These are phyloP conservation scores for Lepiota brunneoincarnata DNA, from an alignment of 768 basidiomycete genomes.

Conservation along the genomic window DNA sequence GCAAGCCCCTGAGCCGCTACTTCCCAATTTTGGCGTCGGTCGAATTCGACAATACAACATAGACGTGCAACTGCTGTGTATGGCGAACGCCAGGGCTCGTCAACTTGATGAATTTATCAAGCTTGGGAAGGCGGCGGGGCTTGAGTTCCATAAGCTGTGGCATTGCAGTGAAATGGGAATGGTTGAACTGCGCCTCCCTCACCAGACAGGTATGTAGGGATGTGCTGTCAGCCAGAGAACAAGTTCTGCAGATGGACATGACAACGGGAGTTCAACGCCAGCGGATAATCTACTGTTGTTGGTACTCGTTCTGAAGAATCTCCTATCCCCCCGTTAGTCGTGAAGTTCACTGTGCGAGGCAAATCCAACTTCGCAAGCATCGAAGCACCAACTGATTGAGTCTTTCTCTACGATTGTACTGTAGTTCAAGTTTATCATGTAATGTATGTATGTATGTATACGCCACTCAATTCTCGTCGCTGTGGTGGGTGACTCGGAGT, in stretches of 20 bases:
- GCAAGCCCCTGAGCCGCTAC: conserved; percentile 40
- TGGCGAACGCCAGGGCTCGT: conserved; percentile 42
- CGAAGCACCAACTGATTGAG: background rate
- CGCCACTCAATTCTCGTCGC: no score
- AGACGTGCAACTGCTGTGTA: conserved; percentile 43
- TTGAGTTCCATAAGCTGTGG: conserved; percentile 32
- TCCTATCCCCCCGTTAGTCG: conserved; percentile 28
- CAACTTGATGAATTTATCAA: conserved; percentile 36
- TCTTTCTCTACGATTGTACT: no score
- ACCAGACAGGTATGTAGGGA: no score
- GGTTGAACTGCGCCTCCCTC: conserved; percentile 16
- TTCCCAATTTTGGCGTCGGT: conserved; percentile 47
- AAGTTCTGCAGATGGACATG: no score
- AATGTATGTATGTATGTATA: no score
- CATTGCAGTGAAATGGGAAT: conserved; percentile 26
- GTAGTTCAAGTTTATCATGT: no score
- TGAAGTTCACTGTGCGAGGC: conserved; percentile 37
- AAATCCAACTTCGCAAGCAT: background rate
- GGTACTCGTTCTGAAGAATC: no score
- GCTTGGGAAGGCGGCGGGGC: conserved; percentile 29
- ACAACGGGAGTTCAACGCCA: no score
- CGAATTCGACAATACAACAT: conserved; percentile 37
- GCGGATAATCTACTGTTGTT: no score
- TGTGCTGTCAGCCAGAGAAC: no score
- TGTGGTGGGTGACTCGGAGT: no score